Conservation (phyloP, 1,284 basidiomycete species). For the Tremellales sp. region DNA sequence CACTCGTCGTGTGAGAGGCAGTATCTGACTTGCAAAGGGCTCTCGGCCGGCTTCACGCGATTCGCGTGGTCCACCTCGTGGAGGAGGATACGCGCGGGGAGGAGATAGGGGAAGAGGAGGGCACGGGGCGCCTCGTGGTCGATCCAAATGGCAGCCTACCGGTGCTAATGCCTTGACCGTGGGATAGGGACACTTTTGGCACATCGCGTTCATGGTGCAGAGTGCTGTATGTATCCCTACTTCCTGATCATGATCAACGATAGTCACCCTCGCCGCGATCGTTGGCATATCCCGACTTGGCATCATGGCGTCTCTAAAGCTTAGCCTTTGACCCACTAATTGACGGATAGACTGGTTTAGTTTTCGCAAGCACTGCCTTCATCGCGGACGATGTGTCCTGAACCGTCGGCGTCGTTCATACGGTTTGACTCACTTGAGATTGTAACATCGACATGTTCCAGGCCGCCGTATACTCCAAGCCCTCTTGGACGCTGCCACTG, state of each 20-base stretch:
- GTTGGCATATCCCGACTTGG: too few species aligned
- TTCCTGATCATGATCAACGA: too few species aligned
- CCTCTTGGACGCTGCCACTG: constrained; percentile 63
- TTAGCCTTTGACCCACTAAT: too few species aligned
- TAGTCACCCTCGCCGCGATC: too few species aligned
- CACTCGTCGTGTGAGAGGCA: not conserved
- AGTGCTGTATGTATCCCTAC: too few species aligned
- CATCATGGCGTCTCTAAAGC: too few species aligned
- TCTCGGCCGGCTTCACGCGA: too few species aligned
- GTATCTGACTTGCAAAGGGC: too few species aligned
- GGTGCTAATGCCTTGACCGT: constrained; percentile 45
- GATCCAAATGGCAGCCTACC: constrained; percentile 43
- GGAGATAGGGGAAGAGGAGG: constrained; percentile 8
- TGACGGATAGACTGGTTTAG: too few species aligned
- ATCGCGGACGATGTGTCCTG: constrained; percentile 50
- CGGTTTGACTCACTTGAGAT: constrained; percentile 57
- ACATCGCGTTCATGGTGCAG: too few species aligned
- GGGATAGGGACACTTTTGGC: too few species aligned
- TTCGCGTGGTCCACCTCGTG: not conserved
- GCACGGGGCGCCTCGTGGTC: constrained; percentile 18
- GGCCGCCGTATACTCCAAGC: constrained; percentile 68
- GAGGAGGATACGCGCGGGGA: constrained; percentile 4
- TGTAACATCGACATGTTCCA: constrained; percentile 68
- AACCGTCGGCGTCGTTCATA: not conserved
- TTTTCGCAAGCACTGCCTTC: too few species aligned